Conservation (phyloP, 257 asterid genomes). For the Primulina tabacum region DNA sequence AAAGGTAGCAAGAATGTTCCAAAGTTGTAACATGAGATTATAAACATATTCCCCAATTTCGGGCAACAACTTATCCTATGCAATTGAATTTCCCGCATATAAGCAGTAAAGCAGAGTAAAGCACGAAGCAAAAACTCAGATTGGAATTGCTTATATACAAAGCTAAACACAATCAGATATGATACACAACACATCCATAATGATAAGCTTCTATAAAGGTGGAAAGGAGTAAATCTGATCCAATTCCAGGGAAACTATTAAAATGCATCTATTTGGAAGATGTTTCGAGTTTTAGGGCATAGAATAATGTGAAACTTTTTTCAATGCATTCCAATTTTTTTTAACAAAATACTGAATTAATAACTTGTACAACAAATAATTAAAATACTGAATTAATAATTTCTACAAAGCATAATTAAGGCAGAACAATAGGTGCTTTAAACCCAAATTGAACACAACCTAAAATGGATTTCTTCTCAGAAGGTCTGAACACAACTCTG, state of each 20-base stretch:
- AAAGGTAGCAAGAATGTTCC: neutral
- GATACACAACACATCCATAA: neutral
- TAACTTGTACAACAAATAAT: neutral
- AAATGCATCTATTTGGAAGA: too few species aligned
- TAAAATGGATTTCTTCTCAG: constrained; percentile 65
- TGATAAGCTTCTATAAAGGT: neutral
- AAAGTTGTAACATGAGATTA: neutral
- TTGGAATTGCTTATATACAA: neutral
- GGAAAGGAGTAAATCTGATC: neutral
- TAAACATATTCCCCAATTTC: neutral
- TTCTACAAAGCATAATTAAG: neutral
- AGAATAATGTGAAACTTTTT: constrained; percentile 1
- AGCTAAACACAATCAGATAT: neutral
- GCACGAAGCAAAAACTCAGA: neutral
- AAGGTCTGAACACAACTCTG: constrained; percentile 54
- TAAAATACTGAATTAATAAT: neutral
- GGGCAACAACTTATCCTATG: neutral
- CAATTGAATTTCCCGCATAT: neutral
- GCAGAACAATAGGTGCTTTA: constrained; percentile 1
- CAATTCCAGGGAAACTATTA: neutral
- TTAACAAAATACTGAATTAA: neutral
- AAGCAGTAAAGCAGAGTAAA: neutral
- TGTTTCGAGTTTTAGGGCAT: too few species aligned
- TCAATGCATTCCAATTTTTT: neutral
- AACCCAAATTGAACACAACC: constrained; percentile 36